Base-by-base conservation (phyloP, 805 yeast species). In the Metschnikowia corniflorae region DNA sequence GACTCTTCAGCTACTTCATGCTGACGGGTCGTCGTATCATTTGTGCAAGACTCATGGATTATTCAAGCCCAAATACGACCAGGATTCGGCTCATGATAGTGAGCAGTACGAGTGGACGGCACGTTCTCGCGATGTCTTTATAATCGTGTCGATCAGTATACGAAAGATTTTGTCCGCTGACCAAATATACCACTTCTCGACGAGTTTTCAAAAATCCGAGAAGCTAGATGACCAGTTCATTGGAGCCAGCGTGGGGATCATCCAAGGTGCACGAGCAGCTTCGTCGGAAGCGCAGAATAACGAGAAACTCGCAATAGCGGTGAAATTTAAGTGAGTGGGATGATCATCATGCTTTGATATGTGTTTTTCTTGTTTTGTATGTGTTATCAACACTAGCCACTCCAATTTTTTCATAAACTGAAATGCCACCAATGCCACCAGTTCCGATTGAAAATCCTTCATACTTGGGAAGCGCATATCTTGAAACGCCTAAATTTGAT, bases 221-320 rank as follows among this genome's bases (percentile, higher is more conserved):
- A 6, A 12, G 14, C 14, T 14, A 7, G 13, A 24, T 14, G 13
- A 24, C 26, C 26, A 21, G 9, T 17, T 28, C n/a, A n/a, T 28
- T 9, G 31, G 31, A 5, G 31, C 31, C 12, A 28, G 31, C 18
- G 31, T 28, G 22, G 31, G 31, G 2, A 28, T 28, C 18, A 5
- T 28, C 10, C 31, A 14, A 6, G 22, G 31, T 2, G 31, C 31
- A 7, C 14, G 31, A n/a, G 16, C 31, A 17, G 20, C 14, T 9
- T 17, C 31, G 15, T 6, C 17, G 2, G n/a, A n/a, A n/a, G n/a
- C n/a, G n/a, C n/a, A n/a, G n/a, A 10, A 28, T 13, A 17, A 8
- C 9, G 19, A 14, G 19, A 26, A 13, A 14, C 7, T 26, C 17
- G 26, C 26, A 7, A 12, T 24, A 10, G 26, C 26, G 7, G 26